Evolutionary conservation across 2,329 filamentous ascomycete species (phyloP).

Genomic region (Lecanoromycetidae sp.): DNA sequence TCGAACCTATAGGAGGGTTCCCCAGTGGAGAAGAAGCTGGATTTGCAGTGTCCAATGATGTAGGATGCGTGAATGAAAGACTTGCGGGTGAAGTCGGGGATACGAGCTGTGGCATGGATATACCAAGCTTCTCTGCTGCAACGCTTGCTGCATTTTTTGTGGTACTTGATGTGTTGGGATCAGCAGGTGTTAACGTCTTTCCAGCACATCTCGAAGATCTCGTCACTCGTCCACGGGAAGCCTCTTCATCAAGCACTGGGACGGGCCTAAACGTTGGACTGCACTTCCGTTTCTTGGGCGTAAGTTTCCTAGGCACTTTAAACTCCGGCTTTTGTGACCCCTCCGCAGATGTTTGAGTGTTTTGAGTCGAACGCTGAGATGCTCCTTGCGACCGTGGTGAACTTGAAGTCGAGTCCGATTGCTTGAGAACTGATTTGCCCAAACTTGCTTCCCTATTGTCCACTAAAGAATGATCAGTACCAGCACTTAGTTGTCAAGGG

Average conservation of each 20-base stretch:
- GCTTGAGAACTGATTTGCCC: background rate
- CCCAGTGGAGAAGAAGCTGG: background rate
- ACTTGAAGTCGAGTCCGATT: background rate
- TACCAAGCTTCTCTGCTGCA: slow-evolving; percentile 1
- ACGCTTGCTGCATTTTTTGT: background rate
- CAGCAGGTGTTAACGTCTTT: background rate
- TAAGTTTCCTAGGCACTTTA: slow-evolving; percentile 4
- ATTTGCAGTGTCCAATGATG: background rate
- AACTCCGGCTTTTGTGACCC: background rate
- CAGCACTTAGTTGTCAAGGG: too few species aligned
- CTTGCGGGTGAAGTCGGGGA: background rate
- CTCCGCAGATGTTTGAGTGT: slow-evolving; percentile 1
- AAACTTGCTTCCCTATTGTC: background rate
- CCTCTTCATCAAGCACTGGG: background rate
- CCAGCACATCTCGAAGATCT: background rate
- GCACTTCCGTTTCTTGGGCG: background rate
- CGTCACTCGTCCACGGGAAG: background rate
- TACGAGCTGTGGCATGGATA: background rate
- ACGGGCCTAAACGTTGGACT: background rate
- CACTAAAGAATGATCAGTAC: background rate
- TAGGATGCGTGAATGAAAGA: background rate
- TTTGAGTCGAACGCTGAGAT: slow-evolving; percentile 3
- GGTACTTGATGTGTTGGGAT: background rate
- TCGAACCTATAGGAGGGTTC: too few species aligned
- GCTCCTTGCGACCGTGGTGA: background rate